These are phyloP conservation scores for Fusarium illudens DNA, from an alignment of 2,329 filamentous ascomycete species.

Conservation along the genomic window DNA sequence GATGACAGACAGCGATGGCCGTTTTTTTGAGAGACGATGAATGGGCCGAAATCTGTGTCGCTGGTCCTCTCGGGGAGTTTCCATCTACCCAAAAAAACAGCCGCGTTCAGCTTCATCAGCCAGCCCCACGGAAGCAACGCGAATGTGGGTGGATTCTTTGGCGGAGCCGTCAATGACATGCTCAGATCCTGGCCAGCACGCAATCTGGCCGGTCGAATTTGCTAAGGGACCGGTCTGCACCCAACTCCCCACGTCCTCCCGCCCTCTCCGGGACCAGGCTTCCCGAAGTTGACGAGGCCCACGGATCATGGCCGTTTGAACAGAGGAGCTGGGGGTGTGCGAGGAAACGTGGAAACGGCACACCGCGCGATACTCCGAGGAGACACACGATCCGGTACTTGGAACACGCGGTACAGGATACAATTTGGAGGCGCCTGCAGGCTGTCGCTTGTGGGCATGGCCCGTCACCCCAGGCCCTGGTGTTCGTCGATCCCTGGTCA, in stretches of 20 bases:
- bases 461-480: conserved; percentile 15
- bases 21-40: not conserved
- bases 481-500: conserved; percentile 28
- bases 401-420: conserved; percentile 2
- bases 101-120: conserved; percentile 1
- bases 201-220: conserved; percentile 29
- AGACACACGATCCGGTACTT: conserved; percentile 18
- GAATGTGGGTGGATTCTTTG: conserved; percentile 29
- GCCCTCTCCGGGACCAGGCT: conserved; percentile 15
- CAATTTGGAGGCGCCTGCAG: not conserved
- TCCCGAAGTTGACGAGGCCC: not conserved
- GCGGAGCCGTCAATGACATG: conserved; percentile 38
- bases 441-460: not conserved
- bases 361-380: conserved; percentile 16
- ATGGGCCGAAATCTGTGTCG: not conserved
- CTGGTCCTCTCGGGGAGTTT: not conserved
- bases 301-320: conserved; percentile 15
- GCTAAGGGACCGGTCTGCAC: not conserved
- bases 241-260: conserved; percentile 29
- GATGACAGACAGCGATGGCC: not conserved
- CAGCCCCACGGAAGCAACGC: conserved; percentile 12
- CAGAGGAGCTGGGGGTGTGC: conserved; percentile 23
- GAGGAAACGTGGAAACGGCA: not conserved
- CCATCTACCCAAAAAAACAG: not conserved
- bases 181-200: conserved; percentile 44